Evolutionary conservation across 345 rosid species (phyloP).

Genomic region (Cardamine chenopodiifolia): DNA sequence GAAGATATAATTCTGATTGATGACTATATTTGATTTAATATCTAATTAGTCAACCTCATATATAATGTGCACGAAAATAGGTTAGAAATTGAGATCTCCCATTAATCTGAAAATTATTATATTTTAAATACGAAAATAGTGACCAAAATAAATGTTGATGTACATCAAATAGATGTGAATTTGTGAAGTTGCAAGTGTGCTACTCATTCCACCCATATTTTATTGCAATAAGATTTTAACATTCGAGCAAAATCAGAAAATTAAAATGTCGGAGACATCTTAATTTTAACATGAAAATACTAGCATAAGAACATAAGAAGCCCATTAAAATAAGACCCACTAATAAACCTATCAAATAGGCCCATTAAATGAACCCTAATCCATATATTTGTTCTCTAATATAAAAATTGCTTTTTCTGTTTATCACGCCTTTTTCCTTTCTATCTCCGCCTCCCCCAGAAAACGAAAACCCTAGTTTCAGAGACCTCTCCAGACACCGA

Average conservation of each 20-base stretch:
- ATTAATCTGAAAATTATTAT: neutral
- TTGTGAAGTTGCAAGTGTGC: neutral
- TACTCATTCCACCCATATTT: neutral
- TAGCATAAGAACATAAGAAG: neutral
- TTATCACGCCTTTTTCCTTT: neutral
- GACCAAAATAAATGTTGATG: neutral
- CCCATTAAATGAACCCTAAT: conserved; percentile 42
- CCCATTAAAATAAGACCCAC: neutral
- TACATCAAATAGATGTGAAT: neutral
- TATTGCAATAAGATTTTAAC: neutral
- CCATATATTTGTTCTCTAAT: neutral
- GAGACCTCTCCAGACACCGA: conserved; percentile 16
- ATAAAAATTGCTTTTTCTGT: conserved; percentile 10
- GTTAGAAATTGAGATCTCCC: neutral
- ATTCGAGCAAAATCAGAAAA: neutral
- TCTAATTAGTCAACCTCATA: neutral
- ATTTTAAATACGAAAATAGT: neutral
- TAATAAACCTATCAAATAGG: neutral
- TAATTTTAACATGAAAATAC: neutral
- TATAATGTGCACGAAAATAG: neutral
- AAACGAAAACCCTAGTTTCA: conserved; percentile 38
- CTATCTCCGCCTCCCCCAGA: conserved; percentile 39
- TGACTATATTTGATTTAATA: neutral
- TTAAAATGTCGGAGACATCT: neutral
- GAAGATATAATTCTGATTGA: neutral